phyloP scores from a whole-genome alignment of 257 asterid genomes.

The Solanum pennellii region DNA sequence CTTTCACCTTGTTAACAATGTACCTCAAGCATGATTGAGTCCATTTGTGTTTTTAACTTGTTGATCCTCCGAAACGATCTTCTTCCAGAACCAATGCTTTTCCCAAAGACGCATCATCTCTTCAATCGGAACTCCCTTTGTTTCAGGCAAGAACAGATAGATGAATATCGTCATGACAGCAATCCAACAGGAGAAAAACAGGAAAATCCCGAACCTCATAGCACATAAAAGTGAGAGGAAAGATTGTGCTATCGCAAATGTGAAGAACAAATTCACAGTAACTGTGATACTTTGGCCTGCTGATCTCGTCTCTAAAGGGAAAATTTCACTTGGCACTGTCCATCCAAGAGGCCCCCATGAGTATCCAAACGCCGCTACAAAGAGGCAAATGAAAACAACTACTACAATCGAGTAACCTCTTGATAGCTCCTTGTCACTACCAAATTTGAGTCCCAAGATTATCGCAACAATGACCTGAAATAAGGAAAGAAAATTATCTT shows the following conservation, averaged over 20 bases:
- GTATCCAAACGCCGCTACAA: constrained; percentile 76
- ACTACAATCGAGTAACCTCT: constrained; percentile 47
- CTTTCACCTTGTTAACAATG: not conserved
- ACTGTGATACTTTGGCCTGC: constrained; percentile 93
- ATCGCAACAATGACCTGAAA: constrained; percentile 13
- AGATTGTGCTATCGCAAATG: constrained; percentile 59
- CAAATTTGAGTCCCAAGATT: constrained; percentile 42
- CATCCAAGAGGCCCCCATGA: constrained; percentile 94
- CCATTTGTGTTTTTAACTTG: not conserved
- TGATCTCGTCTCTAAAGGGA: constrained; percentile 69
- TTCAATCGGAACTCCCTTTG: constrained; percentile 80
- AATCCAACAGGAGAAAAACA: constrained; percentile 74
- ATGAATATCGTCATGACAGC: constrained; percentile 65
- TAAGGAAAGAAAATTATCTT: not conserved
- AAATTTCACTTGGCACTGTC: constrained; percentile 94
- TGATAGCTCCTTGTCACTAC: constrained; percentile 43
- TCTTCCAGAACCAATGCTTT: constrained; percentile 89
- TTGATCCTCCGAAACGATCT: constrained; percentile 10
- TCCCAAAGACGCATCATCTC: constrained; percentile 63
- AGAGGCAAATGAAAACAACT: constrained; percentile 54
- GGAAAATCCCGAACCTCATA: constrained; percentile 72
- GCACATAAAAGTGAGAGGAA: constrained; percentile 67
- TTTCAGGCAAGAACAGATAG: constrained; percentile 69
- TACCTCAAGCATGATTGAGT: not conserved
- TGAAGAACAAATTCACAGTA: constrained; percentile 65